Evolutionary conservation across 768 basidiomycete species (phyloP), one percentile per base, ranked within the genome.

Genomic region (Termitomyces sp.): DNA sequence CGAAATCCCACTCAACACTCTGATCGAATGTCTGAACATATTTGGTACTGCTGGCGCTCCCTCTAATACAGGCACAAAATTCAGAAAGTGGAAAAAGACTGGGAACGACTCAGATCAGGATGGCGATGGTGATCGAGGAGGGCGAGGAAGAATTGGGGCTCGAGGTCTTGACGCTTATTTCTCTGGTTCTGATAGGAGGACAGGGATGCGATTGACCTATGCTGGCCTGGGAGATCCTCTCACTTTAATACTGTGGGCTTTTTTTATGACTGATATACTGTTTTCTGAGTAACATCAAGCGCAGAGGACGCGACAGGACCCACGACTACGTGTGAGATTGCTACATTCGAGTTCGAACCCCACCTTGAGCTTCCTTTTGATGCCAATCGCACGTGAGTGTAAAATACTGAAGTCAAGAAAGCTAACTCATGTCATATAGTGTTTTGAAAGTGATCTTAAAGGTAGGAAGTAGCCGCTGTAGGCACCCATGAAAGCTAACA

Each of bases 11-110:
- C 81, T 99, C 40, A 82, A 84, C 67, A 87, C 86, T 3, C 73
- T 98, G 52, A 81, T 97, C 59, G 94, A 97, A 62, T 94, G 92
- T 65, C 77, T 99, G 33, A 95, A 96, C 65, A 87, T 98, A 55
- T 98, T 95, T 65, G 95, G 96, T 30, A 90, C 93, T 11, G 91
- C 89, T 1, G 78, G 81, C 13, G 70, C 76, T 40, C 66, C 71
- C 33, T 66, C 68, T 36, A 65, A 72, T 14, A 67, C 65, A 54
- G 63, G 62, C 58, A 67, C 62, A 9, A 79, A 77, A 60, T 75
- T 72, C 62, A 83, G 76, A 66, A 76, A 73, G 56, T 83, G 81
- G 79, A 76, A 72, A 55, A 73, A 71, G 52, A 69, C 73, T 47
- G 79, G 73, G 0, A 82, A 80, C 13, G 80, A 71, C 9, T 78